phyloP scores from a whole-genome alignment of 2,329 filamentous ascomycete genomes.

The Diplodia scrobiculata region DNA sequence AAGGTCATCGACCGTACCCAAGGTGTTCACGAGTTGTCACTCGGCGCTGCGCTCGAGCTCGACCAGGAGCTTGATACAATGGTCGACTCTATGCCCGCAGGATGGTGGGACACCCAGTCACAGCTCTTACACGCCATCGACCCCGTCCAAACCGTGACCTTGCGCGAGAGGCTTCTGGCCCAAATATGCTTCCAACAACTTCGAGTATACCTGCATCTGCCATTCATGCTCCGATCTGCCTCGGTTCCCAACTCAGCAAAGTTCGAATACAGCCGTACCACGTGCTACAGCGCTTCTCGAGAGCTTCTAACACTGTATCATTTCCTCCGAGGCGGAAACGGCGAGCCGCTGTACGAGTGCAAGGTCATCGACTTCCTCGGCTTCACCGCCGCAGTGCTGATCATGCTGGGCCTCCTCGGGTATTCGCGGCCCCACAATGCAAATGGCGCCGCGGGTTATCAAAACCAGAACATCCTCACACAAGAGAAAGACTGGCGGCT shows the following conservation, averaged over 20 bases:
- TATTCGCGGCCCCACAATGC: slow-evolving; percentile 35
- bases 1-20: slow-evolving; percentile 51
- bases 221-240: slow-evolving; percentile 49
- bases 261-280: slow-evolving; percentile 45
- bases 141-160: slow-evolving; percentile 36
- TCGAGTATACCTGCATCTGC: slow-evolving; percentile 50
- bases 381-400: slow-evolving; percentile 50
- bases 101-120: slow-evolving; percentile 45
- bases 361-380: slow-evolving; percentile 53
- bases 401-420: slow-evolving; percentile 49
- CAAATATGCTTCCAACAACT: slow-evolving; percentile 52
- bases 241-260: slow-evolving; percentile 38
- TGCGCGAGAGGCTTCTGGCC: slow-evolving; percentile 45
- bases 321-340: slow-evolving; percentile 40
- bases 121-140: slow-evolving; percentile 39
- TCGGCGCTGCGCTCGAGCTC: slow-evolving; percentile 46
- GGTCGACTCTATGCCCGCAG: slow-evolving; percentile 42
- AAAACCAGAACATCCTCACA: slow-evolving; percentile 26
- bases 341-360: slow-evolving; percentile 49
- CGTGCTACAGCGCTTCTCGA: slow-evolving; percentile 48
- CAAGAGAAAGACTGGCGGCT: slow-evolving; percentile 43
- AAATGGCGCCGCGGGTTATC: slow-evolving; percentile 16
- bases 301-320: slow-evolving; percentile 48
- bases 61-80: slow-evolving; percentile 50
- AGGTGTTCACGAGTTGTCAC: slow-evolving; percentile 41